phyloP scores from a whole-genome alignment of 306 rosid genomes.

The Inga leiocalycina region DNA sequence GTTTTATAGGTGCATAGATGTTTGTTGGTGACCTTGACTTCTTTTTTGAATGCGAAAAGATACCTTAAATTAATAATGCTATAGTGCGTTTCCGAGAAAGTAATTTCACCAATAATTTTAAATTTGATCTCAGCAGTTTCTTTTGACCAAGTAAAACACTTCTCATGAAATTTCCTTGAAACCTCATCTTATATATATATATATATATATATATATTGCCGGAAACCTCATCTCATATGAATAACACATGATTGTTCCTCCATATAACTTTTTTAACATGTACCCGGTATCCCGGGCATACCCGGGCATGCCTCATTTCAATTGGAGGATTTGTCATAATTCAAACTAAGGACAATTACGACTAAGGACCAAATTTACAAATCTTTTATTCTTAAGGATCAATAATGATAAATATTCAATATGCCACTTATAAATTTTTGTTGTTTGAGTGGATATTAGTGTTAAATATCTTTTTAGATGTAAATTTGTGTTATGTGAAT shows the following conservation, averaged over 20 bases:
- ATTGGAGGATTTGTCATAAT: background rate
- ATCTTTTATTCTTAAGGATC: too few species aligned
- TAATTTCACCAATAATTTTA: background rate
- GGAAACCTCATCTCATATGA: background rate
- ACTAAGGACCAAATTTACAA: too few species aligned
- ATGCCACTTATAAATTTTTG: too few species aligned
- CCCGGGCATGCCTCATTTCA: background rate
- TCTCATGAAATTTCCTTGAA: background rate
- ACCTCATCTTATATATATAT: background rate
- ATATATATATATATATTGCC: too few species aligned
- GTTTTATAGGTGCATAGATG: background rate
- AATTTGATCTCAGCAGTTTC: background rate
- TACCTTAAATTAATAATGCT: background rate
- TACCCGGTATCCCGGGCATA: background rate
- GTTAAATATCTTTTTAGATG: too few species aligned
- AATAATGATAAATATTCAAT: too few species aligned
- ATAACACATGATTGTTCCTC: background rate
- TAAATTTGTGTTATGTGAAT: too few species aligned
- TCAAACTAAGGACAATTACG: too few species aligned
- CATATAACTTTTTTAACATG: background rate
- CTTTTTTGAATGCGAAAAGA: background rate
- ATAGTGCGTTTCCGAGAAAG: background rate
- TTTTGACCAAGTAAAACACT: background rate
- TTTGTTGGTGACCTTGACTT: background rate
- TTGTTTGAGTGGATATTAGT: too few species aligned